A percentile compares a stretch with the other conserved stretches of the same genome.
phyloP scores from a whole-genome alignment of 768 basidiomycete genomes.

The Lactarius akahatsu region DNA sequence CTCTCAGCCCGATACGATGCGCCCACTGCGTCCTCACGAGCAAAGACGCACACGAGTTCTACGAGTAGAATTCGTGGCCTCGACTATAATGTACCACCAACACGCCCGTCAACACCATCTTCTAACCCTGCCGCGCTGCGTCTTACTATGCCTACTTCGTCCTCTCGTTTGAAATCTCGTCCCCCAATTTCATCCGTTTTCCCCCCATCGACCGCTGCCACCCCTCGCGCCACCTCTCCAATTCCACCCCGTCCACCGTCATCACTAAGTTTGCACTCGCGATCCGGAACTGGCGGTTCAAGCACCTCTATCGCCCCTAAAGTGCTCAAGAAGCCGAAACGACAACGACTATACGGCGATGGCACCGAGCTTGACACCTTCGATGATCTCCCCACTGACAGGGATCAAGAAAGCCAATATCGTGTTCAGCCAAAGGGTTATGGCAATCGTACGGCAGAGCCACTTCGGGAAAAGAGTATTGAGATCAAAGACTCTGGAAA shows the following conservation, averaged over 20 bases:
- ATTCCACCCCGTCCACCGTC: constrained; percentile 58
- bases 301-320: constrained; percentile 53
- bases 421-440: constrained; percentile 72
- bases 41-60: constrained; percentile 66
- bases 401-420: constrained; percentile 75
- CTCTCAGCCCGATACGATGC: constrained; percentile 65
- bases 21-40: constrained; percentile 79
- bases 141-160: constrained; percentile 83
- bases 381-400: constrained; percentile 84
- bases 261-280: constrained; percentile 45
- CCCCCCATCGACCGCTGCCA: constrained; percentile 41
- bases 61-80: constrained; percentile 55
- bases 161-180: constrained; percentile 67
- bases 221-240: constrained; percentile 58
- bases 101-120: constrained; percentile 77
- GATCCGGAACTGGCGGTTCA: constrained; percentile 36
- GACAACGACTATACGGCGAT: constrained; percentile 73
- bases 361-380: constrained; percentile 88
- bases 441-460: constrained; percentile 61
- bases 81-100: constrained; percentile 72
- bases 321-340: constrained; percentile 74
- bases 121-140: constrained; percentile 74
- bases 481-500: constrained; percentile 46
- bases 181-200: constrained; percentile 79
- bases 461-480: constrained; percentile 45